Evolutionary conservation across 179 eudicot species (phyloP), one percentile per base, ranked within the genome.

Genomic region (Heliamphora ciliata): DNA sequence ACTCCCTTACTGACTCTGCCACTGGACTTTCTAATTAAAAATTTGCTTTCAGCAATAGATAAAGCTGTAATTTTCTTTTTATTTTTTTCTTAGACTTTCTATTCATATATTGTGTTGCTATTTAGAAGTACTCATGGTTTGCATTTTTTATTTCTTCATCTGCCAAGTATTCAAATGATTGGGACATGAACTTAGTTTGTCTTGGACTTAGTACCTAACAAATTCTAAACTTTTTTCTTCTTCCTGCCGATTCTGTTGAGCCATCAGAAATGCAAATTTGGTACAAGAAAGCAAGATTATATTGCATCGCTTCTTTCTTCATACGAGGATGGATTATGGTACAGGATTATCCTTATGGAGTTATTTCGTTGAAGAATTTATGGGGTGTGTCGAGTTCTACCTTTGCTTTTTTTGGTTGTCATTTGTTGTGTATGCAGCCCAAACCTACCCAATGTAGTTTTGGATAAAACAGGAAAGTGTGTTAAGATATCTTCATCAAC

Each of bases 271-370:
- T 83, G 81, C 85, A 88, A 75, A 81, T 81, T 77, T 82, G 90
- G 91, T 79, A 74, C 85, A 83, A 90, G 91, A 88, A 95, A 94
- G 90, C 90, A 91, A 87, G 98, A 91, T 76, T 78, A 89, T 74
- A 82, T 95, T 82, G 86, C 84, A 44, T 80, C 83, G 70, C 90
- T 95, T 84, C 83, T 88, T 88, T 88, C 93, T 77, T 85, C 90
- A 66, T 87, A 86, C 84, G 86, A 65, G 77, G 89, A 84, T 83
- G 92, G 88, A 75, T 82, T 81, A 81, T 86, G 98, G 98, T 94
- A 89, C 67, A 79, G 13, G 64, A 59, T 66, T 82, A 78, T 84
- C 46, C 70, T 74, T 24, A 54, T 6, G 10, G 1, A 40, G 13
- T 66, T 18, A 46, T 76, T n/a, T 7, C 40, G 47, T 59, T 80